phyloP scores from a whole-genome alignment of 192 early-diverging fungal species.

The Ambispora gerdemannii region DNA sequence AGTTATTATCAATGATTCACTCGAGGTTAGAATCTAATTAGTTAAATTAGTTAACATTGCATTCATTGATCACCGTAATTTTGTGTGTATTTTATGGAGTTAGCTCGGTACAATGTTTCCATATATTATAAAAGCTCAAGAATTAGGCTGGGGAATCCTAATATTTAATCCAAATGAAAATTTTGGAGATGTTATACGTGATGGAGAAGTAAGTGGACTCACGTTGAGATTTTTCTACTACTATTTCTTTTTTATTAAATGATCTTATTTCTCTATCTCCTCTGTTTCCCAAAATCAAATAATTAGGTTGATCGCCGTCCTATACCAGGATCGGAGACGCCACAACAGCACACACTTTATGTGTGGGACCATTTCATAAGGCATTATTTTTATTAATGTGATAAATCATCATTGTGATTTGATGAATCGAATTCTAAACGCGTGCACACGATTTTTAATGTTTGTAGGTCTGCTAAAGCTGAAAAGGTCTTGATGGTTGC shows the following conservation, averaged over 20 bases:
- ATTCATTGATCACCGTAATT: neutral
- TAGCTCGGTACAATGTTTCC: conserved; percentile 35
- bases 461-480: neutral
- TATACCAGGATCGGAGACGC: conserved; percentile 20
- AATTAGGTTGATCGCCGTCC: neutral
- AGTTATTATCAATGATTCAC: conserved; percentile 37
- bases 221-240: neutral
- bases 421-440: neutral
- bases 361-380: conserved; percentile 36
- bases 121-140: conserved; percentile 31
- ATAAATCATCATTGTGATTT: neutral
- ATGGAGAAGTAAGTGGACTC: conserved; percentile 4
- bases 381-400: neutral
- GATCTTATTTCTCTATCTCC: neutral
- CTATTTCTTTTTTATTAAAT: neutral
- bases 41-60: neutral
- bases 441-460: too few species aligned
- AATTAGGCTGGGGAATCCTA: conserved; percentile 29
- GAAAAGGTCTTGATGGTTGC: conserved; percentile 11
- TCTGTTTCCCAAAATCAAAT: neutral
- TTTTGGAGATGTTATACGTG: neutral
- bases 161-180: conserved; percentile 36
- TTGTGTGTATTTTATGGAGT: neutral
- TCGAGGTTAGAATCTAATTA: conserved; percentile 32
- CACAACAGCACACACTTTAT: conserved; percentile 30